Evolutionary conservation across 2,329 filamentous ascomycete genomes (phyloP), one percentile per base, ranked within the genome.

Genomic region (Aphanoascus verrucosus): DNA sequence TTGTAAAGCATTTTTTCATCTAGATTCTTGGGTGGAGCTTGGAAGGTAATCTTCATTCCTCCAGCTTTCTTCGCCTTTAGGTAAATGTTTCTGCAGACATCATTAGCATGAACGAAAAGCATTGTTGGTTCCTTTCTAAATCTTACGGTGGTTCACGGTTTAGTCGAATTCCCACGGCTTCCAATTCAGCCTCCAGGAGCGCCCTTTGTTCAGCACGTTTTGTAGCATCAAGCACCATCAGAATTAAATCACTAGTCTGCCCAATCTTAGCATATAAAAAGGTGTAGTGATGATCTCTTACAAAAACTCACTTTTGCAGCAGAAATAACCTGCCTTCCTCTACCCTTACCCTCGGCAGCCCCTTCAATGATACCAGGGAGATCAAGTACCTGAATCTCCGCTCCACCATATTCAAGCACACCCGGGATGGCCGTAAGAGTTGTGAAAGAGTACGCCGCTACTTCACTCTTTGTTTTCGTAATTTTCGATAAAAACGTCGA

Each of bases 1-100:
- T 95, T 96, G 77, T 85, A 94, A 56, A 98, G 78, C 87, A 98
- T 95, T 74, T 94, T 96, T 70, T 98, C 91, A 70, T 98, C 93
- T 55, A 98, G 76, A 56, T 85, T 74, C 70, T 97, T 97, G 3
- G 93, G 91, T 2, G 93, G 86, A 3, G 82, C 73, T 64, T 89
- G 84, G 72, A 98, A 98, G 14, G 87, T 97, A 67, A 98, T 96
- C 72, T 98, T 98, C 88, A 98, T 93, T 56, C 94, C 93, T 54
- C 93, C 93, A 0, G 91, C 89, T 67, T 93, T 95, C 72, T 98
- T 98, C 23, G 77, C 77, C 71, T 98, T 98, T 55, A 98, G 80
- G 67, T 97, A 97, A 70, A 98, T 97, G 69, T 98, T 98, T 34
- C 86, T 91, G 58, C 20, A 41, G 48, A 37, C n/a, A 19, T 15